phyloP scores from a whole-genome alignment of 768 basidiomycete species.

The Collybia sp. region DNA sequence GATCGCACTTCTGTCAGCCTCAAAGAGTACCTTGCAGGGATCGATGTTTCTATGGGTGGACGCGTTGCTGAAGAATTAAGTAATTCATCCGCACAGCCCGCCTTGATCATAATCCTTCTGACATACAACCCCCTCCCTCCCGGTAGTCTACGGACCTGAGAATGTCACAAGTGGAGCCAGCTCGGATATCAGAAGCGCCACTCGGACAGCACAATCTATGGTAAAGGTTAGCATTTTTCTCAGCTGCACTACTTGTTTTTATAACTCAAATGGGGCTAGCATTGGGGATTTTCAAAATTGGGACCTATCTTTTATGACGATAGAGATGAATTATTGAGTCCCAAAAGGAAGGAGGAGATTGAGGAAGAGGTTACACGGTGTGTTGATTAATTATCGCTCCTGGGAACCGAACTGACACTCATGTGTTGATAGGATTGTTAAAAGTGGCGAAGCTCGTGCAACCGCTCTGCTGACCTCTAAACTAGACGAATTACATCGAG shows the following conservation, averaged over 20 bases:
- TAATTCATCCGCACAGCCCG: slow-evolving; percentile 26
- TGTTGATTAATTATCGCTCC: slow-evolving; percentile 22
- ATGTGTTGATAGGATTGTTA: slow-evolving; percentile 46
- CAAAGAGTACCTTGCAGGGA: slow-evolving; percentile 73
- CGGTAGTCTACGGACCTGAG: slow-evolving; percentile 78
- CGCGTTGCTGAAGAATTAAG: slow-evolving; percentile 92
- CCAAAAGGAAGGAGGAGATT: slow-evolving; percentile 76
- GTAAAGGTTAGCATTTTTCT: slow-evolving; percentile 61
- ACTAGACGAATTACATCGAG: slow-evolving; percentile 73
- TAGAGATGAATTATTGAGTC: slow-evolving; percentile 64
- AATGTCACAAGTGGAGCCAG: slow-evolving; percentile 90
- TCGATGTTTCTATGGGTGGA: slow-evolving; percentile 93
- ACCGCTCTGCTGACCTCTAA: slow-evolving; percentile 57
- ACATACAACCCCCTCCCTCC: slow-evolving; percentile 9
- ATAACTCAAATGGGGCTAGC: slow-evolving; percentile 26
- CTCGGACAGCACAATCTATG: slow-evolving; percentile 77
- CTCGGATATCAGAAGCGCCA: slow-evolving; percentile 82
- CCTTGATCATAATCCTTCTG: slow-evolving; percentile 12
- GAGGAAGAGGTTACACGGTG: slow-evolving; percentile 84
- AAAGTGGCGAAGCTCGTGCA: slow-evolving; percentile 66
- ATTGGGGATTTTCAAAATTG: slow-evolving; percentile 79
- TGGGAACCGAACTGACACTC: slow-evolving; percentile 5
- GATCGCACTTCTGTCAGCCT: slow-evolving; percentile 69
- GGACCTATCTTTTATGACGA: slow-evolving; percentile 84
- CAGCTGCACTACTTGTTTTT: not conserved